These are phyloP conservation scores for Catunica adiposa DNA, from an alignment of 2,329 filamentous ascomycete species.

Conservation along the genomic window DNA sequence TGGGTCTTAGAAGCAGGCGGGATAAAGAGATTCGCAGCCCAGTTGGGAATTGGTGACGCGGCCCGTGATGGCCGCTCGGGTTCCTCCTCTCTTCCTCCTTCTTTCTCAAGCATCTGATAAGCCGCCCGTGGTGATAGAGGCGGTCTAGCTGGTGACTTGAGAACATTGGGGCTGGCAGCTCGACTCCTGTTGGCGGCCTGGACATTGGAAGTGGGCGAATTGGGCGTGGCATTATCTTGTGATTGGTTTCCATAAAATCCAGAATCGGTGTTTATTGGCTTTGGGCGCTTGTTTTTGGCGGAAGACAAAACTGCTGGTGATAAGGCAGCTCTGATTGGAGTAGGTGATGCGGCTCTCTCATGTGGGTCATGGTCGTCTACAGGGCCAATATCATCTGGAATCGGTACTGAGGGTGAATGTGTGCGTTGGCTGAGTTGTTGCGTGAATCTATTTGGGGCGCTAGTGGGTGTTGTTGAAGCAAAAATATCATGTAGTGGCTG, in stretches of 20 bases:
- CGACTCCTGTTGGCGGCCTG: neutral
- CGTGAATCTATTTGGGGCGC: conserved; percentile 36
- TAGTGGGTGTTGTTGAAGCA: conserved; percentile 34
- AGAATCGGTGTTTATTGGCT: conserved; percentile 32
- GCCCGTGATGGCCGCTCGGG: conserved; percentile 3
- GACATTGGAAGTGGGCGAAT: conserved; percentile 3
- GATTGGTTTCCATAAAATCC: conserved; percentile 54
- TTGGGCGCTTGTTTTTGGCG: neutral
- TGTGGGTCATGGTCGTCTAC: conserved; percentile 5
- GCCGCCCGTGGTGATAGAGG: neutral
- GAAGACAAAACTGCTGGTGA: conserved; percentile 1
- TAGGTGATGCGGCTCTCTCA: conserved; percentile 13
- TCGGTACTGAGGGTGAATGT: conserved; percentile 27
- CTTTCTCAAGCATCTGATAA: neutral
- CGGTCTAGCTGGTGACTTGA: neutral
- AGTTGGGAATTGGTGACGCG: conserved; percentile 6
- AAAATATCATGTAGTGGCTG: conserved; percentile 46
- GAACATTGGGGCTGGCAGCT: neutral
- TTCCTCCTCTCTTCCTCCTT: neutral
- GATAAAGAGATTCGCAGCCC: conserved; percentile 3
- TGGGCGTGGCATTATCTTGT: conserved; percentile 5
- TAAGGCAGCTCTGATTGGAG: conserved; percentile 3
- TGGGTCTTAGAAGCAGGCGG: conserved; percentile 5
- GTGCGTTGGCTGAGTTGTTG: conserved; percentile 29
- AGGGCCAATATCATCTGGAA: neutral